Evolutionary conservation across 495 filamentous ascomycete genomes (phyloP).

Genomic region (Aspergillus coremiiformis): DNA sequence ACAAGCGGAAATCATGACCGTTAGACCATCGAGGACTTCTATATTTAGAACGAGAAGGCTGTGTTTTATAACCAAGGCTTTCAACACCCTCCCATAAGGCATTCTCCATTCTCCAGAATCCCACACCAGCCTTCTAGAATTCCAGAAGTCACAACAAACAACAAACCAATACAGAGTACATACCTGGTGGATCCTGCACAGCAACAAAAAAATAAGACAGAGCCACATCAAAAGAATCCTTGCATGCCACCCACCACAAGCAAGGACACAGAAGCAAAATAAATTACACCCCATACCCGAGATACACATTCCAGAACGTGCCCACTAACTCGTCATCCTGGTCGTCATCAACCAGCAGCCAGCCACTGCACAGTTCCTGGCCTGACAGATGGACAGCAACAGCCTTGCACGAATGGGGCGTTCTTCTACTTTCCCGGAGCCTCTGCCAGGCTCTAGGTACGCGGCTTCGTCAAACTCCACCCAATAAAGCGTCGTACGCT

Average conservation of each 20-base stretch:
- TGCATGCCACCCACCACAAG: not conserved
- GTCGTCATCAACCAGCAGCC: not conserved
- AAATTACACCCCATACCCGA: not conserved
- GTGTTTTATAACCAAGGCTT: not conserved
- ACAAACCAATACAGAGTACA: not conserved
- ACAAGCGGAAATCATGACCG: conserved; percentile 41
- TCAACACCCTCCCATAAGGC: not conserved
- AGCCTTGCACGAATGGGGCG: too few relatives aligned
- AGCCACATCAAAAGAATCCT: not conserved
- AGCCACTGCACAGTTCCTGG: not conserved
- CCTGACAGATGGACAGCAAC: not conserved
- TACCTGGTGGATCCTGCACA: too few relatives aligned
- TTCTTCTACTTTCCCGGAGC: too few relatives aligned
- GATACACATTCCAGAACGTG: not conserved
- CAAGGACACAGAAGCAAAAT: not conserved
- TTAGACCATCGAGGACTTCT: conserved; percentile 31
- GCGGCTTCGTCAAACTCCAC: not conserved
- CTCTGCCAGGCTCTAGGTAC: too few relatives aligned
- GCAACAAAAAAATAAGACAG: not conserved
- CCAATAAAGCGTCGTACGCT: not conserved
- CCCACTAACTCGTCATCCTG: not conserved
- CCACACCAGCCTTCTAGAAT: not conserved
- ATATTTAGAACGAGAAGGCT: not conserved
- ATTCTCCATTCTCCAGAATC: not conserved
- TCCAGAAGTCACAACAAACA: not conserved